Evolutionary conservation across 371 early-diverging fungal species (phyloP), one percentile per base, ranked within the genome.

Genomic region (Globomyces sp.): DNA sequence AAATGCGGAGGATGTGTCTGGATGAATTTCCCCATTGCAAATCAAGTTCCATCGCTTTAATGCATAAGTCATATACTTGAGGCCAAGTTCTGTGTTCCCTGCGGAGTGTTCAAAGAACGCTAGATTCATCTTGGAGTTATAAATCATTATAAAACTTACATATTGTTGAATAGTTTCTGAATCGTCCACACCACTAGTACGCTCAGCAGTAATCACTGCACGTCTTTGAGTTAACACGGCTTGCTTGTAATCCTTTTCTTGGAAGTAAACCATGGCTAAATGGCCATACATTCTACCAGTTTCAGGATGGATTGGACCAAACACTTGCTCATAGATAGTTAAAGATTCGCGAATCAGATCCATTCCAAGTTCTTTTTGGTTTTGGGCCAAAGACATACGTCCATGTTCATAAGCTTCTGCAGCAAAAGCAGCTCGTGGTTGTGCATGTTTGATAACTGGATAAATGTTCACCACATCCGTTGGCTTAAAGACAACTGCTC

Each of bases 381-480:
- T 92, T 72, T 93, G 90, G 11, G 90, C 83, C 64, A 95, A 73
- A 51, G 85, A 85, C 76, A 89, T 78, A 67, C 89, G 74, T 4
- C 92, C 94, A 50, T 93, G 91, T 74, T 95, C 95, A 68, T 89
- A 87, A 0, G 92, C 87, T 68, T 93, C 93, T 68, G 93, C 92
- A 10, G 92, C 95, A 76, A 93, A 92, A 13, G 66, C 36, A 80
- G 81, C 62, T 63, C 80, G 71, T 37, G 85, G 78, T 44, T 71
- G 71, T 8, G 93, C 88, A 59, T 88, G 87, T 77, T 93, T 95
- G 65, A 91, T 86, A 49, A 88, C 76, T 44, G 96, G 96, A 67
- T 90, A 82, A 57, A 95, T 67, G 60, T 91, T 89, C 52, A 91
- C 65, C 45, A 96, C 82, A 71, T 96, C 94, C 11, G 79, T 83